A percentile compares a stretch with the other conserved stretches of the same genome.
Conservation (phyloP, 768 basidiomycete genomes). For the Suillus lakei region DNA sequence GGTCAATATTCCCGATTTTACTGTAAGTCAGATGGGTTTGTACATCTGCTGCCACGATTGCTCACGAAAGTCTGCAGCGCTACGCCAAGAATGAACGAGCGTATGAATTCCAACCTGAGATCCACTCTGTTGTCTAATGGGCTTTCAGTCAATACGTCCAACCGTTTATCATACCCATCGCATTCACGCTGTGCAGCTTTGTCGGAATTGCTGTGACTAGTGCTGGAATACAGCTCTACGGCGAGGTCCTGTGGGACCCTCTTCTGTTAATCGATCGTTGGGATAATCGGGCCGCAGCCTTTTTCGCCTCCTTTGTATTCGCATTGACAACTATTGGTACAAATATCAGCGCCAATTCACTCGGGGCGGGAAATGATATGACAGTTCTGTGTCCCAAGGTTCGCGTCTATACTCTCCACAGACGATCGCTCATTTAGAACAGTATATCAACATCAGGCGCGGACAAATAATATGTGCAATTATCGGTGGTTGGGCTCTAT, state of each 20-base stretch:
- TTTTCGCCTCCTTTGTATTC: conserved; percentile 81
- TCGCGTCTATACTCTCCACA: background rate
- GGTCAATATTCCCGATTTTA: conserved; percentile 88
- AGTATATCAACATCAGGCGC: conserved; percentile 37
- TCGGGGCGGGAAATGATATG: conserved; percentile 83
- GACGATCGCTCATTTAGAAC: background rate
- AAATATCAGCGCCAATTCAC: conserved; percentile 80
- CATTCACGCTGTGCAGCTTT: conserved; percentile 79
- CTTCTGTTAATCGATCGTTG: conserved; percentile 75
- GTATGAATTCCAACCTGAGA: conserved; percentile 40
- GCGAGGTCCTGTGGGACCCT: conserved; percentile 75
- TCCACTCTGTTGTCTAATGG: conserved; percentile 7
- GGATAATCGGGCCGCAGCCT: conserved; percentile 85
- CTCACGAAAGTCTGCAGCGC: conserved; percentile 44
- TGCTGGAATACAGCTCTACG: conserved; percentile 75
- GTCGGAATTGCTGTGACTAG: conserved; percentile 82
- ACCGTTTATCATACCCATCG: conserved; percentile 75
- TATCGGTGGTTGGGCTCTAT: conserved; percentile 74
- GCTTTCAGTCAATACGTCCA: conserved; percentile 69
- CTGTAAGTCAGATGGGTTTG: conserved; percentile 36
- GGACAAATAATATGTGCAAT: conserved; percentile 34
- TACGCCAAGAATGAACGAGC: conserved; percentile 73
- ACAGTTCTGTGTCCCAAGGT: conserved; percentile 69
- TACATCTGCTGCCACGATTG: background rate
- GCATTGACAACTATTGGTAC: conserved; percentile 71